phyloP scores from a whole-genome alignment of 129 eudicot species.

The Helianthus tuberosus region DNA sequence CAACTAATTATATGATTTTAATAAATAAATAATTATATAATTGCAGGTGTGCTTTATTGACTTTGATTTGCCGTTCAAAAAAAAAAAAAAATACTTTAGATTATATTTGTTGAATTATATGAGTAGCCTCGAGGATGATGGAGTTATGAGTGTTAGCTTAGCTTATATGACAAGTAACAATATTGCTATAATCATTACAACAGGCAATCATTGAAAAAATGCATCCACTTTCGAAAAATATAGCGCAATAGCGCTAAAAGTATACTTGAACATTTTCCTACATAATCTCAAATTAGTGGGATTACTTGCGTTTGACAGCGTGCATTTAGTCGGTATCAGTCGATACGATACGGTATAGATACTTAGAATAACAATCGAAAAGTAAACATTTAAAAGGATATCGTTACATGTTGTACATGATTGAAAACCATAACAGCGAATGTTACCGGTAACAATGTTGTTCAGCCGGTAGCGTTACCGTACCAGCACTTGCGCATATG shows the following conservation, averaged over 20 bases:
- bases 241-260: neutral
- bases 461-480: too few species aligned
- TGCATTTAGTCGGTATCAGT: too few species aligned
- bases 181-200: conserved; percentile 15
- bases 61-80: too few species aligned
- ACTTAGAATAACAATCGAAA: too few species aligned
- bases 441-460: too few species aligned
- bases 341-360: too few species aligned
- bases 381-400: too few species aligned
- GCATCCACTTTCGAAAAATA: neutral
- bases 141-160: conserved; percentile 13
- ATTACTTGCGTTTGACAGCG: too few species aligned
- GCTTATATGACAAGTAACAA: conserved; percentile 31
- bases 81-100: conserved; percentile 11
- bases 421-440: too few species aligned
- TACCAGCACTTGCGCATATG: too few species aligned
- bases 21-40: neutral
- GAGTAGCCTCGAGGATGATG: conserved; percentile 14
- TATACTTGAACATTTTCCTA: neutral
- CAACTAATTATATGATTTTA: neutral
- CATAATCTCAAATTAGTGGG: too few species aligned
- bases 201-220: neutral
- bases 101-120: conserved; percentile 7
- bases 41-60: conserved; percentile 11
- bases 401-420: too few species aligned